Percentiles rank a stretch among this genome's conserved stretches.
Conservation (phyloP, 2,329 filamentous ascomycete species). For the Neofusicoccum umdonicola region DNA sequence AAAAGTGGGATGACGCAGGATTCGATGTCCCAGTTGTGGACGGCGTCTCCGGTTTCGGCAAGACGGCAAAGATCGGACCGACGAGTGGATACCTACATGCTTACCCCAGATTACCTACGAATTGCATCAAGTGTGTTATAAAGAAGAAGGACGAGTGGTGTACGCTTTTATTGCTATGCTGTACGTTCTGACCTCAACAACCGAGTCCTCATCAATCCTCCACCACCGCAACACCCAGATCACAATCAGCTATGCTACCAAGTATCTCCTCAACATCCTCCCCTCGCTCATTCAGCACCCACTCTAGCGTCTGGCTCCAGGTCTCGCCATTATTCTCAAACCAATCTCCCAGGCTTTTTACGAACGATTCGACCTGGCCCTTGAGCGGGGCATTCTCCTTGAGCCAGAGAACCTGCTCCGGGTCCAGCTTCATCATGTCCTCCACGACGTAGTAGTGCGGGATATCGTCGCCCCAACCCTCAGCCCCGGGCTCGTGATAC, state of each 20-base stretch:
- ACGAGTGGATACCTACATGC: too few species aligned
- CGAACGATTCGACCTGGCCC: constrained; percentile 56
- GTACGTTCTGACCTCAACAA: not conserved
- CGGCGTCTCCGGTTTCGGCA: not conserved
- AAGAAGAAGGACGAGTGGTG: too few species aligned
- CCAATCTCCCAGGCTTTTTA: constrained; percentile 56
- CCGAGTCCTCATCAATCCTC: constrained; percentile 17
- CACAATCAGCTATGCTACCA: constrained; percentile 64
- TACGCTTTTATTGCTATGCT: too few species aligned
- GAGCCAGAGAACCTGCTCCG: constrained; percentile 58
- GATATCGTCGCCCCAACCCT: constrained; percentile 65
- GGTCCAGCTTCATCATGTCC: constrained; percentile 63
- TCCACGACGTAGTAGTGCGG: constrained; percentile 63
- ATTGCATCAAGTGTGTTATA: too few species aligned
- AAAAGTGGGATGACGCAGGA: not conserved
- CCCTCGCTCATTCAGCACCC: constrained; percentile 56
- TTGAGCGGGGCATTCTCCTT: constrained; percentile 57
- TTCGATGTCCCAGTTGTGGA: not conserved
- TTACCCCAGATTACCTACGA: too few species aligned
- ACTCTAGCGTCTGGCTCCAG: constrained; percentile 57
- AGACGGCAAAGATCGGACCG: not conserved
- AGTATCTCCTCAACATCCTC: constrained; percentile 57
- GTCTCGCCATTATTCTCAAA: constrained; percentile 65
- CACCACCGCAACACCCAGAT: constrained; percentile 61
- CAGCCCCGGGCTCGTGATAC: constrained; percentile 53